These are phyloP conservation scores for Calonectria multiphialidica DNA, from an alignment of 2,329 filamentous ascomycete genomes.

Conservation along the genomic window DNA sequence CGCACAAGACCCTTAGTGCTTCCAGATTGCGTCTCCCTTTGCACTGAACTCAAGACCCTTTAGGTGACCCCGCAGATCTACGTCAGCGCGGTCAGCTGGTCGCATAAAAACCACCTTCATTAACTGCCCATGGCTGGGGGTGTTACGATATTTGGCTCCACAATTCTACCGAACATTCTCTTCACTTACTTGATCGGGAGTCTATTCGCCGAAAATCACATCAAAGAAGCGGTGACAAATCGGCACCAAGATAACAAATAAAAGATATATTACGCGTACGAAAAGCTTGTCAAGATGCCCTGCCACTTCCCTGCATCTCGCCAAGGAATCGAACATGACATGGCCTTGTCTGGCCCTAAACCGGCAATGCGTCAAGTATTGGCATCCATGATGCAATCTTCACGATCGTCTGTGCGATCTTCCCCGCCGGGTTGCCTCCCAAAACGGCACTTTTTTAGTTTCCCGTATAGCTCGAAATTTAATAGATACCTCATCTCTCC, in stretches of 20 bases:
- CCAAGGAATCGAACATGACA: neutral
- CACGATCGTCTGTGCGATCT: neutral
- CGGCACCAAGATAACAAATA: neutral
- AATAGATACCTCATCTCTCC: no score
- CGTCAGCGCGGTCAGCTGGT: neutral
- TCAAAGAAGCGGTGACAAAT: neutral
- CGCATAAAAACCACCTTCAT: neutral
- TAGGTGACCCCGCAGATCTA: neutral
- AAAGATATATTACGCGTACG: neutral
- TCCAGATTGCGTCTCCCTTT: neutral
- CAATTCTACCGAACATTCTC: conserved; percentile 7
- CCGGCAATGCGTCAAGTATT: neutral
- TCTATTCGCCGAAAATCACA: neutral
- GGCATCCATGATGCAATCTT: neutral
- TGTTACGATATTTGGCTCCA: neutral
- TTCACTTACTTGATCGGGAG: neutral
- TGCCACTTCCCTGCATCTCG: neutral
- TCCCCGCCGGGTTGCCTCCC: no score
- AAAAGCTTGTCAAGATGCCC: neutral
- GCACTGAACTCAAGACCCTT: neutral
- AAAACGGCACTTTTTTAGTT: neutral
- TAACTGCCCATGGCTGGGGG: no score
- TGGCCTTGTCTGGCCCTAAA: neutral
- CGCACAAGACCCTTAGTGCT: neutral
- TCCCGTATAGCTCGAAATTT: no score